Percentiles rank a stretch among this genome's conserved stretches.
These are phyloP conservation scores for Paspalum notatum DNA, from an alignment of 176 grass and related monocot genomes.

Conservation along the genomic window DNA sequence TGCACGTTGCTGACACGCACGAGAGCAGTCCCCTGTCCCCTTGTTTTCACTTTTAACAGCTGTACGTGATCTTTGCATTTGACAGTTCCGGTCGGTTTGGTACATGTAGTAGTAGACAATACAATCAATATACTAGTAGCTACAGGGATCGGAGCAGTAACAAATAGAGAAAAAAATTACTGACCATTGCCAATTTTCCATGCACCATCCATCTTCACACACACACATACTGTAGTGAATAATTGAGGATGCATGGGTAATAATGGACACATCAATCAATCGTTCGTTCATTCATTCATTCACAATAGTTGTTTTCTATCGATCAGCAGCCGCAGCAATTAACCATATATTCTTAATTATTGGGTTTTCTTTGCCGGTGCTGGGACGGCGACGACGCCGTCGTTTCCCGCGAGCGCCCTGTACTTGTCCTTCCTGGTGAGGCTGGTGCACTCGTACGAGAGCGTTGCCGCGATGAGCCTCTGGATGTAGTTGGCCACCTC, in stretches of 20 bases:
- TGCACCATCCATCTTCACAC: background rate
- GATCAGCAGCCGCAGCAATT: no score
- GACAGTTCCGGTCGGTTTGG: conserved; percentile 25
- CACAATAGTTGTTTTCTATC: no score
- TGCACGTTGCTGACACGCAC: conserved; percentile 41
- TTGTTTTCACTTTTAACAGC: conserved; percentile 4
- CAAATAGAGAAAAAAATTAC: background rate
- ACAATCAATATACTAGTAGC: background rate
- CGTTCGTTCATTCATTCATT: no score
- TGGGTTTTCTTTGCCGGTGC: background rate
- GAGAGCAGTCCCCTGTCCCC: conserved; percentile 3
- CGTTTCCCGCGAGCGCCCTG: conserved; percentile 69
- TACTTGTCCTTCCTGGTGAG: conserved; percentile 97
- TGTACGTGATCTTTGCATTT: conserved; percentile 37
- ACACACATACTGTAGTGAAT: no score
- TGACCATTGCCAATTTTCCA: conserved; percentile 8
- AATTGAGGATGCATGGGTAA: no score
- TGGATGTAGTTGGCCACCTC: conserved; percentile 89
- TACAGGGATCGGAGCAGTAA: background rate
- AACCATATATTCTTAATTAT: no score
- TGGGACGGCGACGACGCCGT: conserved; percentile 44
- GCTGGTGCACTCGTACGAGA: conserved; percentile 86
- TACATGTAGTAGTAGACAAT: no score
- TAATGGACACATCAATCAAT: no score
- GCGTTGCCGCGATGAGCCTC: conserved; percentile 71